Evolutionary conservation across 352 stramenopile genomes (phyloP), one percentile per base, ranked within the genome.

Genomic region (Phytophthora sp.): DNA sequence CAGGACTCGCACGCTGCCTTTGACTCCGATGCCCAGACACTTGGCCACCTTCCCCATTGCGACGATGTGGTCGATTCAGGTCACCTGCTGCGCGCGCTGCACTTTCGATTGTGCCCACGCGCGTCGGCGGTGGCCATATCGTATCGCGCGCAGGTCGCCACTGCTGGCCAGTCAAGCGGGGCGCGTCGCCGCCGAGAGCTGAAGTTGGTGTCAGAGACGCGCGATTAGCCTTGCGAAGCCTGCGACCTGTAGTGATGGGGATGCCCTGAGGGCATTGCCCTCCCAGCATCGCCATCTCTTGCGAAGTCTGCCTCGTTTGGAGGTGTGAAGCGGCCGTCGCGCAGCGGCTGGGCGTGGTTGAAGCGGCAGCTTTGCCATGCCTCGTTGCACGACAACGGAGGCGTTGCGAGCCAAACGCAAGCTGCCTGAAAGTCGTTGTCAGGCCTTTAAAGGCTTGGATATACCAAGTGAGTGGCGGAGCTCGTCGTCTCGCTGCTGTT

Each of bases 41-140:
- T 59, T 73, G 20, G 38, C 49, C 42, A 73, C 63, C 24, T 69
- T 69, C 28, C 50, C 50, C 68, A 76, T 76, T 38, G 23, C 17
- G n/a, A 24, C 15, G 12, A 52, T 27, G 13, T 17, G 8, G 7
- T 56, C 13, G n/a, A 20, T 44, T 41, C 27, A 38, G 12, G 28
- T n/a, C 31, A 23, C 15, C 9, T 34, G 41, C 7, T 12, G 10
- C 18, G 11, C 23, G 13, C 28, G 20, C 32, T 34, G 62, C 49
- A 42, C 39, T 55, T 67, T 58, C 18, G 50, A 26, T 56, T 71
- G 55, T 71, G 62, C 13, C 13, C 3, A 4, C 7, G 4, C 4
- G 11, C 32, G 32, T 7, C 15, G 31, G 10, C 15, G 20, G 1
- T 21, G 13, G 32, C 32, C 17, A 13, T 27, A 27, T 28, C 20